phyloP scores from a whole-genome alignment of 495 filamentous ascomycete genomes.

The Beverwykella pulmonaria region DNA sequence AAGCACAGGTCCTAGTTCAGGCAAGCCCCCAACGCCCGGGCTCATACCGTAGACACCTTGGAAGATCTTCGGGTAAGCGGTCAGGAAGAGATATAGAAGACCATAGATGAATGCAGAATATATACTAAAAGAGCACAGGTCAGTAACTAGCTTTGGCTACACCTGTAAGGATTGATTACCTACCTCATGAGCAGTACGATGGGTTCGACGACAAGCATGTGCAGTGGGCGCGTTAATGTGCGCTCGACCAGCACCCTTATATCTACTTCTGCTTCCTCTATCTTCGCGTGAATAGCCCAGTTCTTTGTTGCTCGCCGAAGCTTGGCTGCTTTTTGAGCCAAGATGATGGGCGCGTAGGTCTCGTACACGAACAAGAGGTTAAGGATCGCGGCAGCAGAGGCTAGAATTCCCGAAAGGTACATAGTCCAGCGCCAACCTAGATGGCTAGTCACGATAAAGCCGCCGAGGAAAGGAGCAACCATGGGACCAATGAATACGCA shows the following conservation, averaged over 20 bases:
- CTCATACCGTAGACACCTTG: constrained; percentile 48
- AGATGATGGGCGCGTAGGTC: constrained; percentile 35
- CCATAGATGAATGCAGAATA: constrained; percentile 42
- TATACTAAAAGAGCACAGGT: not conserved
- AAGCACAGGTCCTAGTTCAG: constrained; percentile 51
- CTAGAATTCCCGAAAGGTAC: constrained; percentile 33
- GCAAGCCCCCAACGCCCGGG: constrained; percentile 47
- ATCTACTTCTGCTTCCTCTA: constrained; percentile 53
- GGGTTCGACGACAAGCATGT: constrained; percentile 52
- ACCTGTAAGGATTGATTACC: too few species aligned
- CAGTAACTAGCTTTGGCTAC: too few species aligned
- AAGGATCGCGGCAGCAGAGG: constrained; percentile 19
- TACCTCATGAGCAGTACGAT: constrained; percentile 53
- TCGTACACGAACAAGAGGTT: constrained; percentile 31
- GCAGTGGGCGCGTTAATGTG: constrained; percentile 52
- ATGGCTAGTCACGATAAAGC: constrained; percentile 23
- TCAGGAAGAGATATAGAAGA: constrained; percentile 52
- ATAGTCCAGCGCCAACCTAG: constrained; percentile 38
- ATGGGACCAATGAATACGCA: constrained; percentile 49
- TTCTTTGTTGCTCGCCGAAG: constrained; percentile 51
- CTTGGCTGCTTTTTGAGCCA: constrained; percentile 45
- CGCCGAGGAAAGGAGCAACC: constrained; percentile 29
- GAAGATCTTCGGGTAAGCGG: constrained; percentile 52
- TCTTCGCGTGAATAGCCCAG: constrained; percentile 54
- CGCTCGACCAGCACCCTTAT: constrained; percentile 46